These are phyloP conservation scores for Mycena albidolilacea DNA, from an alignment of 768 basidiomycete species.

Conservation along the genomic window DNA sequence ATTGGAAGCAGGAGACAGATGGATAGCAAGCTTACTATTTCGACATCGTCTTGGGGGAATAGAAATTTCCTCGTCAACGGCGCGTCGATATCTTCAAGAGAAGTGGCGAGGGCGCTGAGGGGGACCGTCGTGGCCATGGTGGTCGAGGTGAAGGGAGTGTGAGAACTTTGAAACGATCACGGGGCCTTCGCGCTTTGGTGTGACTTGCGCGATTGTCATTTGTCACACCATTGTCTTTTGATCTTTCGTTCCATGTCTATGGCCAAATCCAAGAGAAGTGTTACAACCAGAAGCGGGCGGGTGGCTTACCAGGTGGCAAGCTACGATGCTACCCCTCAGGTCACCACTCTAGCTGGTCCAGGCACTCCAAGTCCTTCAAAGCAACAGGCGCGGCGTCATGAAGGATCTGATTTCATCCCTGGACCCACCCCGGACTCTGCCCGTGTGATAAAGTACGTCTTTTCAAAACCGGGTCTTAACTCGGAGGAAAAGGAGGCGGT, in stretches of 20 bases:
- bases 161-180: constrained; percentile 5
- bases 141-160: too few relatives aligned
- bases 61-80: neutral
- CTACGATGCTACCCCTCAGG: too few relatives aligned
- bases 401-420: neutral
- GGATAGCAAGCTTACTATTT: neutral
- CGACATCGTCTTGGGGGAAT: neutral
- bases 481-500: neutral
- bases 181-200: constrained; percentile 8
- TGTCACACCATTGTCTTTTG: neutral
- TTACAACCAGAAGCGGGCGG: neutral
- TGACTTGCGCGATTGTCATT: constrained; percentile 1
- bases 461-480: neutral
- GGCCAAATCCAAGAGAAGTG: neutral
- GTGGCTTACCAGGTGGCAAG: too few relatives aligned
- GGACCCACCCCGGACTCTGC: neutral
- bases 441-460: neutral
- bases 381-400: neutral
- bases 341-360: neutral
- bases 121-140: neutral
- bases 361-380: neutral
- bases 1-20: too few relatives aligned
- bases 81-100: neutral
- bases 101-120: neutral
- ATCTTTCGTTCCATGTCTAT: neutral